Percentiles rank a stretch among this genome's conserved stretches.
These are phyloP conservation scores for Hansfordia pulvinata DNA, from an alignment of 2,329 filamentous ascomycete genomes.

Conservation along the genomic window DNA sequence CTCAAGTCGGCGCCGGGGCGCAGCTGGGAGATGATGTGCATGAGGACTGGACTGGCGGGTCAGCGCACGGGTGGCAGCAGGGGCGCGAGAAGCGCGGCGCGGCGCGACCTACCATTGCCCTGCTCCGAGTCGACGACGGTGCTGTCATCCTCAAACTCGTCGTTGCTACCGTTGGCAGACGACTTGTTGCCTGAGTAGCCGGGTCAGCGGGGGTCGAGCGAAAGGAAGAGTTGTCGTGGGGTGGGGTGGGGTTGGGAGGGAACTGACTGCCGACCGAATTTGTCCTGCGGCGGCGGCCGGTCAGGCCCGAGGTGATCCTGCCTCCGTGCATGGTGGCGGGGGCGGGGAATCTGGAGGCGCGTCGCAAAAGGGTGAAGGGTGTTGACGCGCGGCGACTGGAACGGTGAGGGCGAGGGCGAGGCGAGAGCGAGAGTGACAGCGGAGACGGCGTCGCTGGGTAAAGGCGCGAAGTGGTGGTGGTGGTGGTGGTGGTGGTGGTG, in stretches of 20 bases:
- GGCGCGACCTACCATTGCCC: slow-evolving; percentile 64
- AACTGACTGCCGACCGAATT: slow-evolving; percentile 16
- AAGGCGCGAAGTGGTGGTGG: too few relatives aligned
- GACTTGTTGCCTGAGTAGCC: slow-evolving; percentile 17
- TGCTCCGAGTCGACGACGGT: slow-evolving; percentile 80
- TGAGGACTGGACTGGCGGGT: slow-evolving; percentile 52
- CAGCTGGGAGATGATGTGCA: slow-evolving; percentile 93
- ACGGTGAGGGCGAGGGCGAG: too few relatives aligned
- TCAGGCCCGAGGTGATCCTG: slow-evolving; percentile 12
- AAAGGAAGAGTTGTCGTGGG: too few relatives aligned
- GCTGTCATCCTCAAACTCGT: slow-evolving; percentile 54
- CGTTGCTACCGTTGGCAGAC: slow-evolving; percentile 40
- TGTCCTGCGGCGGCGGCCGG: slow-evolving; percentile 12
- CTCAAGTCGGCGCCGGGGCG: slow-evolving; percentile 91
- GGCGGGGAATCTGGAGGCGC: neutral
- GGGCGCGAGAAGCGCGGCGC: slow-evolving; percentile 1
- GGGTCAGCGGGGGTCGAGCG: too few relatives aligned
- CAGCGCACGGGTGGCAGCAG: slow-evolving; percentile 6
- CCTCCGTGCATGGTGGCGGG: slow-evolving; percentile 11
- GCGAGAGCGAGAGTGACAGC: too few relatives aligned
- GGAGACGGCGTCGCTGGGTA: too few relatives aligned
- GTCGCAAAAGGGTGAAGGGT: too few relatives aligned
- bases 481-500: too few relatives aligned
- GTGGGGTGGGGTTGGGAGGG: too few relatives aligned
- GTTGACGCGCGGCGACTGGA: too few relatives aligned